Evolutionary conservation across 2,329 filamentous ascomycete genomes (phyloP), one percentile per base, ranked within the genome.

Genomic region (Cladophialophora chaetospira): DNA sequence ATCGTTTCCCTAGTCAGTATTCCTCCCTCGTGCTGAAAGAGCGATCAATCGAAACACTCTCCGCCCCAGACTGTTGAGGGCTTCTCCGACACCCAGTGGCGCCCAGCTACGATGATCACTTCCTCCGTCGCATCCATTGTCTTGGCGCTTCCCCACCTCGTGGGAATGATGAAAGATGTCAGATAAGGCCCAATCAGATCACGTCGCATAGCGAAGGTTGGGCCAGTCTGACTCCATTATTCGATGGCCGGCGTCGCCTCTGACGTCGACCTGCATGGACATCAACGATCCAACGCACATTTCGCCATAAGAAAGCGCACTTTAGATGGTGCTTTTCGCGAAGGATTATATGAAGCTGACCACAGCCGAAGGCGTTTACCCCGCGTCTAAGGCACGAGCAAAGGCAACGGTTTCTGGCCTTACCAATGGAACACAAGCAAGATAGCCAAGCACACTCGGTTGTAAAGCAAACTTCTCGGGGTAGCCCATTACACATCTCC

Each of bases 221-320:
- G n/a, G n/a, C n/a, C n/a, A n/a, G n/a, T n/a, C n/a, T n/a, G n/a
- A n/a, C n/a, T n/a, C n/a, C n/a, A n/a, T n/a, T n/a, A n/a, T n/a
- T n/a, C n/a, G n/a, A n/a, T n/a, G n/a, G n/a, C n/a, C n/a, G n/a
- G n/a, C n/a, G n/a, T 50, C 57, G 58, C 58, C 58, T 48, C 54
- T 61, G 58, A 61, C 58, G 58, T 61, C 50, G 58, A 55, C 55
- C 33, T 15, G 49, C 45, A 38, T 23, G 10, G 21, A 13, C 54
- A 51, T 44, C 45, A 43, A 11, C 17, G 38, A 45, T 45, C 48
- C 44, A 8, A 8, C 13, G 31, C 31, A 33, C 31, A 33, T 33
- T 33, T 40, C 23, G 6, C 5, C 51, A 33, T 17, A 35, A n/a
- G 23, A 42, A 35, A 25, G 35, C 44, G 21, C 8, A n/a, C 9